phyloP scores from a whole-genome alignment of 2,329 filamentous ascomycete genomes.

The Chrysosporium keratinophilum region DNA sequence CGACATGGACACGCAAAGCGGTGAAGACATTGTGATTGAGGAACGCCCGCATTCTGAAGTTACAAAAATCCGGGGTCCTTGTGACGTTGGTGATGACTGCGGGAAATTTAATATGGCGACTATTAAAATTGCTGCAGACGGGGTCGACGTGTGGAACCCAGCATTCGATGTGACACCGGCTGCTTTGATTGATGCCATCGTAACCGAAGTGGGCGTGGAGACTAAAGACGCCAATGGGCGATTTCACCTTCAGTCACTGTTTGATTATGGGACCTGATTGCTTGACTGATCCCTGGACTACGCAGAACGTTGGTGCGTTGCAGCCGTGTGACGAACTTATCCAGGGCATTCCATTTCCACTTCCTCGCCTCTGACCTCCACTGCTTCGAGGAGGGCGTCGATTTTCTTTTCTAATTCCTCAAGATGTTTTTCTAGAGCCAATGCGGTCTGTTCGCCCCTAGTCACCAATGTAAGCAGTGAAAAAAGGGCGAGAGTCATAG shows the following conservation, averaged over 20 bases:
- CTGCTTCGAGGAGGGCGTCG: conserved; percentile 24
- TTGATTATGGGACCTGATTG: neutral
- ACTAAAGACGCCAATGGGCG: conserved; percentile 61
- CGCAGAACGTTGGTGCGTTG: neutral
- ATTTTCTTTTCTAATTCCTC: conserved; percentile 47
- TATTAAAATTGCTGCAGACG: conserved; percentile 65
- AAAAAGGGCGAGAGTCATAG: too few relatives aligned
- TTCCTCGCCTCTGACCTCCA: conserved; percentile 8
- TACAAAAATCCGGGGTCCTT: conserved; percentile 70
- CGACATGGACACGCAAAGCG: conserved; percentile 68
- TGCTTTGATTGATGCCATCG: conserved; percentile 79
- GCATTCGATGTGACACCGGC: conserved; percentile 92
- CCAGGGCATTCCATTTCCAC: neutral
- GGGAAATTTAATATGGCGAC: conserved; percentile 45
- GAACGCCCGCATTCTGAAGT: conserved; percentile 73
- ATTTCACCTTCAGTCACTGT: conserved; percentile 47
- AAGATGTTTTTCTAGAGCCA: conserved; percentile 46
- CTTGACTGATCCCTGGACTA: neutral
- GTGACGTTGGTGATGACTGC: conserved; percentile 50
- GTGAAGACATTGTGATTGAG: conserved; percentile 78
- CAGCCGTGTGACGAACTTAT: neutral
- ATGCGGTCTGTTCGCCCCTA: conserved; percentile 48
- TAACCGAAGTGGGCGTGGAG: conserved; percentile 82
- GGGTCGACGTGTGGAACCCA: conserved; percentile 88
- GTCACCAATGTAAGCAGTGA: neutral